phyloP scores from a whole-genome alignment of 257 asterid species.

The Eustoma russellianum region DNA sequence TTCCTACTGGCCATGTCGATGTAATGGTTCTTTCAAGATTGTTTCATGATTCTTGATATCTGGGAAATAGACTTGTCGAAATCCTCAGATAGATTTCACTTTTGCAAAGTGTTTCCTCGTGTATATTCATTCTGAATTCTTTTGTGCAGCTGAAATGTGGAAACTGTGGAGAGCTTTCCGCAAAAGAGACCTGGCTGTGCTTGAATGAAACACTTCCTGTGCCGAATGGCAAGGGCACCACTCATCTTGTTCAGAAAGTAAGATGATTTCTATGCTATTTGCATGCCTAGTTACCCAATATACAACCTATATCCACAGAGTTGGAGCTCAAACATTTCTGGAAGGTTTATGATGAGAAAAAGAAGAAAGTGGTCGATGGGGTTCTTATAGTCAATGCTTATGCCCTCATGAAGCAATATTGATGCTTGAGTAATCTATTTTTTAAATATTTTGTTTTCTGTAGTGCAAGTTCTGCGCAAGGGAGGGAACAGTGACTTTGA shows the following conservation, averaged over 20 bases:
- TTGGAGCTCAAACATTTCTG: too few species aligned
- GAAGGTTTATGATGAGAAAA: too few species aligned
- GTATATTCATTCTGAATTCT: background rate
- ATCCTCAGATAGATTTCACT: too few species aligned
- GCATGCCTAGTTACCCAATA: too few species aligned
- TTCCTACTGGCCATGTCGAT: too few species aligned
- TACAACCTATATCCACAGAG: too few species aligned
- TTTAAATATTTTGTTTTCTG: conserved; percentile 7
- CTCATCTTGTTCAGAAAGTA: conserved; percentile 76
- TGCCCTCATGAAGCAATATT: background rate
- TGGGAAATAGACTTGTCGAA: too few species aligned
- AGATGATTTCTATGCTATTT: background rate
- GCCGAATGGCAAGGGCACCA: conserved; percentile 47
- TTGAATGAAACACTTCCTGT: conserved; percentile 53
- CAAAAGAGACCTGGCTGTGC: conserved; percentile 59
- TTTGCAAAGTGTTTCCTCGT: too few species aligned
- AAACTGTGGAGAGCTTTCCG: conserved; percentile 71
- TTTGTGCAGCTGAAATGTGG: conserved; percentile 59
- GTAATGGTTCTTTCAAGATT: too few species aligned
- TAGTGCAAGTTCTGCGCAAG: conserved; percentile 92
- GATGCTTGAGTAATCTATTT: background rate
- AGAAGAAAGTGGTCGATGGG: too few species aligned
- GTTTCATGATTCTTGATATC: too few species aligned
- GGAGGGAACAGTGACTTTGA: conserved; percentile 77
- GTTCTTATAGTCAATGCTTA: too few species aligned